Conservation (phyloP, 305 asterid species). For the Fraxinus dipetala region DNA sequence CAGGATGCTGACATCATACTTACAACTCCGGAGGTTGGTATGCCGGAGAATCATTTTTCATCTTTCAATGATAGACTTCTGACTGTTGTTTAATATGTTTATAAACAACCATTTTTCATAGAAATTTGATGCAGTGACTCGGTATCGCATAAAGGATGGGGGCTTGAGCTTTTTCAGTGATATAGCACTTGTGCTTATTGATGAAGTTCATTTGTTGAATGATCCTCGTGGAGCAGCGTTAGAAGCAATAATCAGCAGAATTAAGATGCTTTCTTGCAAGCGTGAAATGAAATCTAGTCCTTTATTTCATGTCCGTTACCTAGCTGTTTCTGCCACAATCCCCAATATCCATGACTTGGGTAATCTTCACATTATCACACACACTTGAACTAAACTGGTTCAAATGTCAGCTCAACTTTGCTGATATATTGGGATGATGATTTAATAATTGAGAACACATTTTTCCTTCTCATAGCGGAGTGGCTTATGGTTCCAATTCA, state of each 20-base stretch:
- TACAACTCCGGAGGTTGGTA: conserved; percentile 92
- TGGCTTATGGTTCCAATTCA: conserved; percentile 91
- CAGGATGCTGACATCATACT: conserved; percentile 94
- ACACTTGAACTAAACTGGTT: conserved; percentile 2
- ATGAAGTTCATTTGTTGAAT: conserved; percentile 95
- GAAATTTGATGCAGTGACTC: conserved; percentile 97
- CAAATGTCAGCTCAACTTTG: conserved; percentile 21
- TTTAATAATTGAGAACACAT: background rate
- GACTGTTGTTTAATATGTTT: conserved; percentile 12
- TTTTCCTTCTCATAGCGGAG: conserved; percentile 54
- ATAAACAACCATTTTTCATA: conserved; percentile 31
- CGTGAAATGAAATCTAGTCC: conserved; percentile 82
- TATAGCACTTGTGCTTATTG: conserved; percentile 86
- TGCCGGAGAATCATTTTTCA: conserved; percentile 6
- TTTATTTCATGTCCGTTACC: conserved; percentile 75
- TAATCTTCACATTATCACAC: conserved; percentile 31
- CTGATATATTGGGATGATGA: conserved; percentile 11
- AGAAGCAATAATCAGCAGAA: conserved; percentile 93
- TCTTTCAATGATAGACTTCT: conserved; percentile 22
- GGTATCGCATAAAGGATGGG: conserved; percentile 82
- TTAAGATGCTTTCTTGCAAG: conserved; percentile 75
- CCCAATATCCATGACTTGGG: conserved; percentile 91
- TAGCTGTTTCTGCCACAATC: conserved; percentile 95
- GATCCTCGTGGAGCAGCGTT: conserved; percentile 97
- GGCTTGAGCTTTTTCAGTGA: conserved; percentile 94